Conservation (phyloP, 1,284 basidiomycete species). For the Cryptococcus neoformans region DNA sequence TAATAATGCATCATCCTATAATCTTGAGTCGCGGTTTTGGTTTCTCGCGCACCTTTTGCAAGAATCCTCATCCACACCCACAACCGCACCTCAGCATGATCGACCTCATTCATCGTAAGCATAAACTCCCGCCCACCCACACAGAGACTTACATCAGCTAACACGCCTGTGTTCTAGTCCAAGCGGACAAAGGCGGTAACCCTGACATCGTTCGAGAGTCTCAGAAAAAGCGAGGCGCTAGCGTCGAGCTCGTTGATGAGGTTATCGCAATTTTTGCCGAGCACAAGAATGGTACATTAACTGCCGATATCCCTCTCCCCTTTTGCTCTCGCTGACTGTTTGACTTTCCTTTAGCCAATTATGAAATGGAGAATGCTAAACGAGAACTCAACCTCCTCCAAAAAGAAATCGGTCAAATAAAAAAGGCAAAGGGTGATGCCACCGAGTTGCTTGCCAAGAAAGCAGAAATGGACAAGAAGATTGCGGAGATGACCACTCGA, state of each 20-base stretch:
- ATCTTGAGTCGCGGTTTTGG: too few species aligned
- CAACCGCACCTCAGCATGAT: conserved; percentile 33
- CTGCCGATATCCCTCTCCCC: neutral
- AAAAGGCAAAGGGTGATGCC: conserved; percentile 91
- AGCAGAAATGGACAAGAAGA: conserved; percentile 69
- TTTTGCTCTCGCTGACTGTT: neutral
- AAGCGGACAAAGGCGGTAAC: conserved; percentile 80
- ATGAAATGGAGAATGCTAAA: conserved; percentile 60
- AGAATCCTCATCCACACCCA: too few species aligned
- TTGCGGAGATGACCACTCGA: conserved; percentile 61
- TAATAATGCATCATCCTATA: too few species aligned
- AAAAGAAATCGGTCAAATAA: conserved; percentile 91
- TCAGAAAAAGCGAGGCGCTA: conserved; percentile 84
- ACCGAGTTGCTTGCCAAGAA: conserved; percentile 85
- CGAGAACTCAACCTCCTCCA: conserved; percentile 87
- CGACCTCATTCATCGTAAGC: conserved; percentile 46
- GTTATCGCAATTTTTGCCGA: conserved; percentile 67
- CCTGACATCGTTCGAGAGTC: conserved; percentile 90
- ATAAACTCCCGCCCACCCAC: neutral
- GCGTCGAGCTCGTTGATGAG: conserved; percentile 90
- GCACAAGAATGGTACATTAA: conserved; percentile 71
- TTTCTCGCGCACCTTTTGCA: too few species aligned
- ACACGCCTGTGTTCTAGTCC: conserved; percentile 29
- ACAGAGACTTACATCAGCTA: conserved; percentile 1
- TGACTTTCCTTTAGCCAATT: neutral